phyloP scores from a whole-genome alignment of 306 rosid species.

The Datisca glomerata region DNA sequence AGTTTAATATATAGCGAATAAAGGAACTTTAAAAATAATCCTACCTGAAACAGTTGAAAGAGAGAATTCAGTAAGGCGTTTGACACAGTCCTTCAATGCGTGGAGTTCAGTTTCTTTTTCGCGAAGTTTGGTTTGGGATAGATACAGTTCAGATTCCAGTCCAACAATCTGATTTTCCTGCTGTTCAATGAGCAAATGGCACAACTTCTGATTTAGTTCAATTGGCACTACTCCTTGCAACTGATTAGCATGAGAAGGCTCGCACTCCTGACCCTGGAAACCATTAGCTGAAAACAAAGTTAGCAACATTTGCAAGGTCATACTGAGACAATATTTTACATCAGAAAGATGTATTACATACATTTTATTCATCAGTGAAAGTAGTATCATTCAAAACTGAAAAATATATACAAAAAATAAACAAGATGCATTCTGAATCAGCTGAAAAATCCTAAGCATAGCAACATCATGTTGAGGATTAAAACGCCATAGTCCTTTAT shows the following conservation, averaged over 20 bases:
- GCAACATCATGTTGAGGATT: too few species aligned
- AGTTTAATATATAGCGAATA: too few species aligned
- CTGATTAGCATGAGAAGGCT: conserved; percentile 1
- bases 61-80: conserved; percentile 43
- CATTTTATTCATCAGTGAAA: background rate
- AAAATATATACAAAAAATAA: too few species aligned
- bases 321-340: conserved; percentile 1
- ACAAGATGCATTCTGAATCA: too few species aligned
- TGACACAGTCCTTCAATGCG: conserved; percentile 55
- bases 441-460: too few species aligned
- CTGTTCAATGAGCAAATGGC: conserved; percentile 52
- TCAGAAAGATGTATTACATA: background rate
- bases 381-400: too few species aligned
- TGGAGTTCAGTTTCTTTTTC: conserved; percentile 59
- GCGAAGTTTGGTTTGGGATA: conserved; percentile 39
- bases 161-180: conserved; percentile 49
- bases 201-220: conserved; percentile 47
- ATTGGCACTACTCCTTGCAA: conserved; percentile 37
- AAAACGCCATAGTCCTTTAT: too few species aligned
- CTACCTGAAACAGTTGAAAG: conserved; percentile 42
- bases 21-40: too few species aligned
- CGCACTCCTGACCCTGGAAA: conserved; percentile 22
- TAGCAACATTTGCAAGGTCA: conserved; percentile 21
- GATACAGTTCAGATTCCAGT: conserved; percentile 51
- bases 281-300: conserved; percentile 21